Evolutionary conservation across 495 filamentous ascomycete species (phyloP), one percentile per base, ranked within the genome.

Genomic region (Penicillium herquei): DNA sequence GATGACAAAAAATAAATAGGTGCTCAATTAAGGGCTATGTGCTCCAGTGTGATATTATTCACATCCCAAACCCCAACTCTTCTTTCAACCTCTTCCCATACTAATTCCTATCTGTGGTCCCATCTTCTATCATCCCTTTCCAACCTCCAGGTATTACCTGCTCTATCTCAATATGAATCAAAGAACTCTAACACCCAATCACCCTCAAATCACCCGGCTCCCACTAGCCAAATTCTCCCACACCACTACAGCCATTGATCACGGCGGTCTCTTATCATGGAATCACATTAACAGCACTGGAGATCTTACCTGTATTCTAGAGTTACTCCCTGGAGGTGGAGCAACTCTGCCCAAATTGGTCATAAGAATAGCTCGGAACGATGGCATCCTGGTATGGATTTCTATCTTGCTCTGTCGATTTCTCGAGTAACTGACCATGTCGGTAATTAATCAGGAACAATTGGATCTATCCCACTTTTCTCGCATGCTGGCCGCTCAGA

Each of bases 191-290:
- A 48, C 13, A 3, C 13, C 12, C 8, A 11, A 31, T 34, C 9
- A 13, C 31, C n/a, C 17, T 46, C 26, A 16, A 50, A 34, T 33
- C 13, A 52, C 39, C 21, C 21, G 39, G 33, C 18, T 54, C 10
- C 52, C 66, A 16, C 61, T 78, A 6, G 68, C 69, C 9, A 77
- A 76, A 43, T 78, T 75, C 61, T 78, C 76, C 40, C 66, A 76
- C 48, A 67, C 72, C n/a, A 70, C 61, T 21, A 71, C 64, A 3
- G 52, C 69, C 14, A 52, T 66, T 32, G 60, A 67, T 18, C 65
- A 75, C 49, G 61, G 53, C 39, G 68, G 67, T 10, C 70, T 70
- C 17, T 46, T 77, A 7, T 59, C 58, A 17, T 78, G 76, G 76
- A 71, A 39, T 34, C 76, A 78, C 59, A 37, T 74, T 5, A 65